Evolutionary conservation across 116 monocot species (phyloP).

Genomic region (Iris pallida): DNA sequence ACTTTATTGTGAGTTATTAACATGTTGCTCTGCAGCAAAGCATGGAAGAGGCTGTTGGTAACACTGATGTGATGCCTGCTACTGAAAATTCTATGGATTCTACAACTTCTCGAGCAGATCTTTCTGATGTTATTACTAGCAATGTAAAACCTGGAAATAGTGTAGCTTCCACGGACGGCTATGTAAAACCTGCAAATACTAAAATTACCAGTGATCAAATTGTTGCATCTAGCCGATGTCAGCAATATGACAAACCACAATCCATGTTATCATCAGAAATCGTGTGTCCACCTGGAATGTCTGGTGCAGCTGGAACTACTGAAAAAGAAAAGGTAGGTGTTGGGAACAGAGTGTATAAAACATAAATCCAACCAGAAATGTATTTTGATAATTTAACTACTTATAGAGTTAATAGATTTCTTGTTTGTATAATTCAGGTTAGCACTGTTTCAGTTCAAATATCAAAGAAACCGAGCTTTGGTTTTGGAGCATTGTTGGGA

Average conservation of each 20-base stretch:
- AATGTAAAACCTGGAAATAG: constrained; percentile 5
- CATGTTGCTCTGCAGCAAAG: constrained; percentile 19
- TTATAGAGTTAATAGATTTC: not conserved
- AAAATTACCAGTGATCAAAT: not conserved
- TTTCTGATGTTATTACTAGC: constrained; percentile 9
- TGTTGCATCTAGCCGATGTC: not conserved
- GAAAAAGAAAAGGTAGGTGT: constrained; percentile 16
- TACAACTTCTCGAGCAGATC: constrained; percentile 15
- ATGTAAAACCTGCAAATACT: not conserved
- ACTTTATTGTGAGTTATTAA: not conserved
- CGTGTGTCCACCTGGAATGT: not conserved
- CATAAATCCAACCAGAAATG: constrained; percentile 13
- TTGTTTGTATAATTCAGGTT: constrained; percentile 23
- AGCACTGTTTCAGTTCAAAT: constrained; percentile 45
- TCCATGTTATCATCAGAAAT: constrained; percentile 13
- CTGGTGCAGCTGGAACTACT: constrained; percentile 8
- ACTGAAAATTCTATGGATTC: constrained; percentile 12
- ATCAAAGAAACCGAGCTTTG: constrained; percentile 45
- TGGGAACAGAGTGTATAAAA: not conserved
- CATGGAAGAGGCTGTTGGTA: not conserved
- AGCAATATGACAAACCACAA: constrained; percentile 8
- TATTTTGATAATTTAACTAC: constrained; percentile 3
- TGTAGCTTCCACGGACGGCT: constrained; percentile 1
- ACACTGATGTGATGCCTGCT: constrained; percentile 12
- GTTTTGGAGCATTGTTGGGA: constrained; percentile 76